These are phyloP conservation scores for Botrytis fabae DNA, from an alignment of 2,329 filamentous ascomycete species.

Conservation along the genomic window DNA sequence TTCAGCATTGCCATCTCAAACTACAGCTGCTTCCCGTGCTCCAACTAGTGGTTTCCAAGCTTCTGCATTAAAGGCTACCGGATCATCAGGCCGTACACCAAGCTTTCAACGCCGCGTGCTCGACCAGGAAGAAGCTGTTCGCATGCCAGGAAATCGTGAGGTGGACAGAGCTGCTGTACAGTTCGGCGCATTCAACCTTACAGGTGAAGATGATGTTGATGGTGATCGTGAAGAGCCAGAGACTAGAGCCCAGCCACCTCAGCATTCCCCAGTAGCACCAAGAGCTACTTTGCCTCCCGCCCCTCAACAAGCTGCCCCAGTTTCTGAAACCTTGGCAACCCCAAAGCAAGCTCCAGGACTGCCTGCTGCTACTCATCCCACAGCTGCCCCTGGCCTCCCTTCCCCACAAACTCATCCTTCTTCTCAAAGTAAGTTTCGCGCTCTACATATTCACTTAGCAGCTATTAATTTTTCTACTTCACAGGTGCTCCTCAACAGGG, in stretches of 20 bases:
- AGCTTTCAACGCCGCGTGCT: conserved; percentile 84
- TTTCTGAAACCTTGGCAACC: conserved; percentile 56
- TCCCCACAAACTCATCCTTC: conserved; percentile 42
- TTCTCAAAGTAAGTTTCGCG: conserved; percentile 40
- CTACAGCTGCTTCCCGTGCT: conserved; percentile 50
- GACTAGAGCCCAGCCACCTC: conserved; percentile 88
- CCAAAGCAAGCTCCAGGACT: conserved; percentile 49
- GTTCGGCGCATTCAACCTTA: conserved; percentile 90
- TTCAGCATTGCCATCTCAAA: conserved; percentile 62
- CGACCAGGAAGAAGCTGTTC: conserved; percentile 95
- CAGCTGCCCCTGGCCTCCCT: conserved; percentile 42
- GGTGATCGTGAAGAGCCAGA: conserved; percentile 94
- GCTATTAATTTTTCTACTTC: neutral
- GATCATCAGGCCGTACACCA: conserved; percentile 63
- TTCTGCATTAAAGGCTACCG: conserved; percentile 76
- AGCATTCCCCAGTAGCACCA: conserved; percentile 86
- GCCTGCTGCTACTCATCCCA: conserved; percentile 50
- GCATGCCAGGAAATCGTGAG: conserved; percentile 96
- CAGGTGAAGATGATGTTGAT: conserved; percentile 80
- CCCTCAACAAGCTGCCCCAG: conserved; percentile 51
- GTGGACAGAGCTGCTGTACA: conserved; percentile 92
- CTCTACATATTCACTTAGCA: neutral
- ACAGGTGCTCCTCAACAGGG: conserved; percentile 36
- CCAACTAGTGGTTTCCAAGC: conserved; percentile 73
- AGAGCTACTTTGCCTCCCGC: conserved; percentile 83